Percentiles rank a stretch among this genome's conserved stretches.
Conservation (phyloP, 2,329 filamentous ascomycete genomes). For the Sclerotiophoma versabilis region DNA sequence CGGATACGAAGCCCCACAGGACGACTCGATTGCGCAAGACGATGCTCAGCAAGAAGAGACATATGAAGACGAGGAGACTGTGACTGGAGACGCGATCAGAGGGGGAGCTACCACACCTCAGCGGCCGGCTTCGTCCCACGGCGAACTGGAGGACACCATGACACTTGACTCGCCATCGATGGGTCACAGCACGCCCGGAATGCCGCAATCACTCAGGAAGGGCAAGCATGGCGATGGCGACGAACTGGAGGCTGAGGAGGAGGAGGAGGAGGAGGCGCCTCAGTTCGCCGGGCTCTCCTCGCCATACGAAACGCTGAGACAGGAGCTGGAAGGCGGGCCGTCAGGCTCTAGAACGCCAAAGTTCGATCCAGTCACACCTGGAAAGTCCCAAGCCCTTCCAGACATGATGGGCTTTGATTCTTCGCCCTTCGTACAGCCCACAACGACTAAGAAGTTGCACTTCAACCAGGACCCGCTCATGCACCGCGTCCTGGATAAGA, state of each 20-base stretch:
- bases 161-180: slow-evolving; percentile 67
- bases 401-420: slow-evolving; percentile 55
- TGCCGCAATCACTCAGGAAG: slow-evolving; percentile 37
- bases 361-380: slow-evolving; percentile 47
- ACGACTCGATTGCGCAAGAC: slow-evolving; percentile 62
- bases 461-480: slow-evolving; percentile 76
- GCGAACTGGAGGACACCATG: slow-evolving; percentile 64
- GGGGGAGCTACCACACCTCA: slow-evolving; percentile 55
- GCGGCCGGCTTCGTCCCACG: slow-evolving; percentile 43
- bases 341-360: slow-evolving; percentile 46
- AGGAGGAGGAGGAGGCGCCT: slow-evolving; percentile 41
- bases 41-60: slow-evolving; percentile 48
- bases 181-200: slow-evolving; percentile 67
- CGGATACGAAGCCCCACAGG: slow-evolving; percentile 81
- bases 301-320: slow-evolving; percentile 76
- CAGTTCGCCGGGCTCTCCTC: slow-evolving; percentile 73
- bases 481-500: slow-evolving; percentile 93
- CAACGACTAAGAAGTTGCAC: slow-evolving; percentile 37
- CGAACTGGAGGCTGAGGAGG: slow-evolving; percentile 22
- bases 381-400: slow-evolving; percentile 44
- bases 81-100: slow-evolving; percentile 42
- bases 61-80: slow-evolving; percentile 55
- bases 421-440: slow-evolving; percentile 61
- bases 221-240: slow-evolving; percentile 19
- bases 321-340: slow-evolving; percentile 73